Base-by-base conservation (phyloP, 116 monocot genomes). In the Trichopus zeylanicus region DNA sequence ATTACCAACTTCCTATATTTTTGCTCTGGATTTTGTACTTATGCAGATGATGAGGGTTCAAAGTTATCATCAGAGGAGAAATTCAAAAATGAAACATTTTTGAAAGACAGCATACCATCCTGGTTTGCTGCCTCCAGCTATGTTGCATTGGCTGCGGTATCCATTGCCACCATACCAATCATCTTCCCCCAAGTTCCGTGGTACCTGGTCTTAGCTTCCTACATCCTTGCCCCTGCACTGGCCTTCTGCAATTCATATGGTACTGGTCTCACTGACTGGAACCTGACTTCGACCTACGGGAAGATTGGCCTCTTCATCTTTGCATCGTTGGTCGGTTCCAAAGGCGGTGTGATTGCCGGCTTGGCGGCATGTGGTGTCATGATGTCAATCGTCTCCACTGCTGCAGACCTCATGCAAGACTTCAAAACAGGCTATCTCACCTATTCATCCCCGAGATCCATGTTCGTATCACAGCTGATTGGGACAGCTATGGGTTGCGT, bases 41-140 rank as follows among this genome's bases (percentile, higher is more conserved):
- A 7, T 3, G 26, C 68, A 73, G 85, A 46, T 26, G 67, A 74
- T 29, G 81, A 76, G 38, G 52, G 20, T 27, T 71, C 82, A 24
- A 22, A 22, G 4, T 3, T 9, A 6, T 49, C 49, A 0, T 49
- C 2, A 19, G 49, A 49, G 8, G 49, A 49, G 5, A 2, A 24
- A 49, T 22, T 4, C 21, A n/a, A 22, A 5, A 49, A 3, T 1
- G 23, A 24, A 1, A 9, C 22, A 9, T 49, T 49, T 6, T 22
- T 49, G 0, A 20, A 7, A 22, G 49, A 49, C 21, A 9, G 23
- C 5, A 22, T 49, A 21, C 21, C 49, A 4, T 21, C 16, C 22
- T 5, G 8, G 49, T 21, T 20, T 9, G 49, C 49, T 7, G 0
- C 7, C 23, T 3, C 22, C 4, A 0, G 20, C 6, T 49, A 49